Base-by-base conservation (phyloP, 2,329 filamentous ascomycete genomes). In the Amylocarpus encephaloides region DNA sequence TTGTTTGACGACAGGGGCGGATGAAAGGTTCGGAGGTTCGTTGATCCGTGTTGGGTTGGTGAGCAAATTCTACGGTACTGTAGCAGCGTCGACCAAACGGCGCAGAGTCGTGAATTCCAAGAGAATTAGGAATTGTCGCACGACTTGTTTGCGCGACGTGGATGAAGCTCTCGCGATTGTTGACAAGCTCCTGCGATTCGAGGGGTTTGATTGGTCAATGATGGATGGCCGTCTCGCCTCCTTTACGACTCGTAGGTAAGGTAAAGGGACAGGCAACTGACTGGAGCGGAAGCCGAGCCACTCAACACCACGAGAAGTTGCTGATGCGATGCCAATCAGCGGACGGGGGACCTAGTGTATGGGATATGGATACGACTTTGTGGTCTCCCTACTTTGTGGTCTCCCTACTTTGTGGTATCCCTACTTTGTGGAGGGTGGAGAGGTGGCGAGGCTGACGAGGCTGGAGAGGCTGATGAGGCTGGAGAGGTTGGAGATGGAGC, bases 171-270 rank as follows among this genome's bases (percentile, higher is more conserved):
- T 43, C 38, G 40, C 40, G 55, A 47, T 55, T 58, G 57, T 59
- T 57, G 50, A 57, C 46, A 58, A 58, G 50, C 50, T 55, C 29
- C 19, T 19, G 35, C 15, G n/a, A 43, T 34, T 39, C 30, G 26
- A 19, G 30, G 22, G 35, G 47, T 46, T 46, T 59, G 57, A 59
- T 59, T 59, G 22, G 22, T 26, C 22, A 26, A 26, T 26, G 22
- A 26, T 26, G 22, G 22, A 26, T 26, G 22, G 22, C 22, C 22
- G 4, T 26, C 22, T 26, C 22, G 22, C 22, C 22, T 26, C 22
- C 22, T 7, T 26, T 7, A 26, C 22, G 22, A 26, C 22, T 26
- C 22, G 22, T 7, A n/a, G 34, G 12, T 11, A 22, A 19, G 16
- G 18, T 29, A 13, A 13, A 12, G 6, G 11, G 40, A 13, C 11